A percentile compares a stretch with the other conserved stretches of the same genome.
phyloP scores from a whole-genome alignment of 1,284 basidiomycete genomes.

The Puccinia polysora region DNA sequence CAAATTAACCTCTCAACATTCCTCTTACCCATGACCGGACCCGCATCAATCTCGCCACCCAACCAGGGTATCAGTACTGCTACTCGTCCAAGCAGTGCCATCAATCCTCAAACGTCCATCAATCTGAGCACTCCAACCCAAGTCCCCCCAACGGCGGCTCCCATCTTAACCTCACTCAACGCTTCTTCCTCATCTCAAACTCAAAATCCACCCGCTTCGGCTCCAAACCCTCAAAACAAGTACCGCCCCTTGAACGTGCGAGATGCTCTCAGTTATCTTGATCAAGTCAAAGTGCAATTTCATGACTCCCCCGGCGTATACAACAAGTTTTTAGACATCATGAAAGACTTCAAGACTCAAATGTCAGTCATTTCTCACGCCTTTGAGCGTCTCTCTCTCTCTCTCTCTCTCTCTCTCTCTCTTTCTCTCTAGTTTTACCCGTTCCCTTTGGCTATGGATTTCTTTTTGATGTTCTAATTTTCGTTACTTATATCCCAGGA shows the following conservation, averaged over 20 bases:
- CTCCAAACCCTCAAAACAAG: conserved; percentile 21
- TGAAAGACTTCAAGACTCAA: conserved; percentile 98
- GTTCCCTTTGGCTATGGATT: conserved; percentile 43
- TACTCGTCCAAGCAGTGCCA: conserved; percentile 4
- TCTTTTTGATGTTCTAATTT: conserved; percentile 4
- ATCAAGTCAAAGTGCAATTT: conserved; percentile 72
- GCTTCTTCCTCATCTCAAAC: conserved; percentile 17
- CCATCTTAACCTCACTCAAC: conserved; percentile 14
- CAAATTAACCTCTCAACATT: too few relatives aligned
- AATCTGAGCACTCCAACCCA: not conserved
- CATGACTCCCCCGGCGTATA: conserved; percentile 28
- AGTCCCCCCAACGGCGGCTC: not conserved
- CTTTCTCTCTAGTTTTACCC: conserved; percentile 45
- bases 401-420: conserved; percentile 24
- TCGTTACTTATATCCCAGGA: too few relatives aligned
- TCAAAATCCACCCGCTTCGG: conserved; percentile 4
- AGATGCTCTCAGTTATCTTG: conserved; percentile 93
- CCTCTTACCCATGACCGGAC: conserved; percentile 21
- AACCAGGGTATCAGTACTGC: not conserved
- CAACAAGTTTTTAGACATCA: conserved; percentile 94
- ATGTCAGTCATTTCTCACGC: too few relatives aligned
- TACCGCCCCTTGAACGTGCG: conserved; percentile 57
- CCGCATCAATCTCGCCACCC: conserved; percentile 21
- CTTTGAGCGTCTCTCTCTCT: too few relatives aligned
- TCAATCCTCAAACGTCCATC: not conserved